These are phyloP conservation scores for Nothophaeocryptopus gaeumannii DNA, from an alignment of 2,329 filamentous ascomycete genomes.

Conservation along the genomic window DNA sequence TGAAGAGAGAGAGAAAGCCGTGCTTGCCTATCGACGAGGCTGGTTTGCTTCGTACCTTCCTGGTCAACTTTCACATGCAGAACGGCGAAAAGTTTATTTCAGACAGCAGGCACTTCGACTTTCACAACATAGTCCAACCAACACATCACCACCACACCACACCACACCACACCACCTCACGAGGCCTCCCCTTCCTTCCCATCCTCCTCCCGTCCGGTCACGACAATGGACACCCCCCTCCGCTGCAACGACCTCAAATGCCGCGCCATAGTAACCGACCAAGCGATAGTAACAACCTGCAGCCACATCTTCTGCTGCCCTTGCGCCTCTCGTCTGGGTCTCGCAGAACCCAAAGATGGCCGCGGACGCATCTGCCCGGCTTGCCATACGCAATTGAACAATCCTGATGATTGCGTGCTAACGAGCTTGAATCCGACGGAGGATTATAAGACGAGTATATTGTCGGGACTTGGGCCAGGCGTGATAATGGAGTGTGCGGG, in stretches of 20 bases:
- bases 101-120: no score
- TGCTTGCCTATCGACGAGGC: no score
- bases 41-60: no score
- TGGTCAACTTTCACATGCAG: no score
- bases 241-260: constrained; percentile 81
- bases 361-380: constrained; percentile 70
- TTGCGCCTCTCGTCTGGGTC: constrained; percentile 65
- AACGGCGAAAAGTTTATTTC: no score
- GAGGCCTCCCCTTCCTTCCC: not conserved
- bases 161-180: not conserved
- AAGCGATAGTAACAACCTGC: constrained; percentile 84
- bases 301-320: constrained; percentile 83
- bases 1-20: no score
- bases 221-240: constrained; percentile 69
- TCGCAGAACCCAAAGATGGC: constrained; percentile 54
- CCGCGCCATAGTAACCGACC: constrained; percentile 63
- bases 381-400: constrained; percentile 65
- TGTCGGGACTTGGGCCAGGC: constrained; percentile 77
- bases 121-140: no score
- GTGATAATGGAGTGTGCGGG: constrained; percentile 84
- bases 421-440: constrained; percentile 74
- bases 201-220: not conserved
- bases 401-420: constrained; percentile 71
- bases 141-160: not conserved
- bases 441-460: constrained; percentile 82